Conservation (phyloP, 108 stramenopile species). For the Conticribra weissflogii region DNA sequence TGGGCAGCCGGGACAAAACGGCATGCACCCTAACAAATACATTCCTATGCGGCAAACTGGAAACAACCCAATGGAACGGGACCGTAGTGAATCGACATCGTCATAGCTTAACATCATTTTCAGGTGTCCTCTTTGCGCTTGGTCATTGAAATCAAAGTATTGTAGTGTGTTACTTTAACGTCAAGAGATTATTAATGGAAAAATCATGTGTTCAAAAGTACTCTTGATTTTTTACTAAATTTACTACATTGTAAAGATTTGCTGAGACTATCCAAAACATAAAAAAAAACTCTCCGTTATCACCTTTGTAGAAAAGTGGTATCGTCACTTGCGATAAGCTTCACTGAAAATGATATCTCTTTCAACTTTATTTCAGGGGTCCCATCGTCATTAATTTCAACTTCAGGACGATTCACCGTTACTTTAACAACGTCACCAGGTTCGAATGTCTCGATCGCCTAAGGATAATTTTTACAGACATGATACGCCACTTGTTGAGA, state of each 20-base stretch:
- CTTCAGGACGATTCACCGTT: constrained; percentile 68
- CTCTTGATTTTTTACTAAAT: too few relatives aligned
- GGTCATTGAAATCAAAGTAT: too few relatives aligned
- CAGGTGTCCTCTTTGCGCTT: background rate
- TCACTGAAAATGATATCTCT: constrained; percentile 42
- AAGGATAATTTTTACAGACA: background rate
- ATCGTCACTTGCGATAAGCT: constrained; percentile 48
- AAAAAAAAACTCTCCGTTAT: too few relatives aligned
- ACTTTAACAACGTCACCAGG: constrained; percentile 87
- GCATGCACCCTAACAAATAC: too few relatives aligned
- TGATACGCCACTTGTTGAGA: background rate
- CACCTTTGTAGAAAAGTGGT: constrained; percentile 35
- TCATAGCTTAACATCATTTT: constrained; percentile 29
- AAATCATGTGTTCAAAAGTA: background rate
- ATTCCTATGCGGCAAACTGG: constrained; percentile 2
- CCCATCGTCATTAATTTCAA: constrained; percentile 26
- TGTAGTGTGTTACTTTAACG: too few relatives aligned
- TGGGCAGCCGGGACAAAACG: background rate
- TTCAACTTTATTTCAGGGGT: constrained; percentile 38
- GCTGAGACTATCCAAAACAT: too few relatives aligned
- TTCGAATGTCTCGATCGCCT: constrained; percentile 76
- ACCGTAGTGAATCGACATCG: constrained; percentile 32
- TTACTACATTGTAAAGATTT: too few relatives aligned
- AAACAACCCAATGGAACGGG: constrained; percentile 11
- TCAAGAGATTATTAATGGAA: too few relatives aligned